Percentiles rank a stretch among this genome's conserved stretches.
These are phyloP conservation scores for Collybiopsis confluens DNA, from an alignment of 768 basidiomycete genomes.

Conservation along the genomic window DNA sequence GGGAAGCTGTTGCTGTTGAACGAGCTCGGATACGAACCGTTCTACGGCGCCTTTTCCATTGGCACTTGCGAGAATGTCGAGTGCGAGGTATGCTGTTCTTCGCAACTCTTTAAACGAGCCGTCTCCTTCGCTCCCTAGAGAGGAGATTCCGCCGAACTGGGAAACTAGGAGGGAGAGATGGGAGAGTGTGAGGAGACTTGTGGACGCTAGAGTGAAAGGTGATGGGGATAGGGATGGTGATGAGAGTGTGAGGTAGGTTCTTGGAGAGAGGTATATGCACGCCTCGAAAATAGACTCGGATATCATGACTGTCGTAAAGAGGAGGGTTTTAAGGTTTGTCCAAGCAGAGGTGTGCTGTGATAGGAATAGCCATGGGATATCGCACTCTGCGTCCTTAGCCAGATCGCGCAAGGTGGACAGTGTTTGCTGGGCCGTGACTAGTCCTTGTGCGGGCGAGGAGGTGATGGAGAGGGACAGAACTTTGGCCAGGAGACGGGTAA, in stretches of 20 bases:
- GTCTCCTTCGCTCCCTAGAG: slow-evolving; percentile 25
- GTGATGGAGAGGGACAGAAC: slow-evolving; percentile 32
- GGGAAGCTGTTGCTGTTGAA: not conserved
- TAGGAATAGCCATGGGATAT: slow-evolving; percentile 13
- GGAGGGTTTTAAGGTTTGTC: slow-evolving; percentile 65
- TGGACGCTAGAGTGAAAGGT: slow-evolving; percentile 49
- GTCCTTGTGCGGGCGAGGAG: slow-evolving; percentile 20
- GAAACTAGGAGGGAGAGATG: slow-evolving; percentile 74
- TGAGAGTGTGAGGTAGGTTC: slow-evolving; percentile 15
- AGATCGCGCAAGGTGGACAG: not conserved
- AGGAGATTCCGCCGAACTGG: slow-evolving; percentile 72
- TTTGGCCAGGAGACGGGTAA: slow-evolving; percentile 33
- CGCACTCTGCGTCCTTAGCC: slow-evolving; percentile 22
- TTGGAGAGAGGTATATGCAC: slow-evolving; percentile 47
- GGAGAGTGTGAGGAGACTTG: slow-evolving; percentile 53
- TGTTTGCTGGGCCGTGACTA: slow-evolving; percentile 2
- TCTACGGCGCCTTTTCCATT: slow-evolving; percentile 23
- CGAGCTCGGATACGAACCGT: slow-evolving; percentile 23
- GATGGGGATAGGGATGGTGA: slow-evolving; percentile 1
- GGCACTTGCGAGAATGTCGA: slow-evolving; percentile 59
- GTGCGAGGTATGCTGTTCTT: slow-evolving; percentile 68
- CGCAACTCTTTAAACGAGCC: slow-evolving; percentile 70
- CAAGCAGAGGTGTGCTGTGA: slow-evolving; percentile 44
- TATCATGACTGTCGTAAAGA: slow-evolving; percentile 74
- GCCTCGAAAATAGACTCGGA: slow-evolving; percentile 56